These are phyloP conservation scores for Thecaphora frezii DNA, from an alignment of 1,284 basidiomycete genomes.

Conservation along the genomic window DNA sequence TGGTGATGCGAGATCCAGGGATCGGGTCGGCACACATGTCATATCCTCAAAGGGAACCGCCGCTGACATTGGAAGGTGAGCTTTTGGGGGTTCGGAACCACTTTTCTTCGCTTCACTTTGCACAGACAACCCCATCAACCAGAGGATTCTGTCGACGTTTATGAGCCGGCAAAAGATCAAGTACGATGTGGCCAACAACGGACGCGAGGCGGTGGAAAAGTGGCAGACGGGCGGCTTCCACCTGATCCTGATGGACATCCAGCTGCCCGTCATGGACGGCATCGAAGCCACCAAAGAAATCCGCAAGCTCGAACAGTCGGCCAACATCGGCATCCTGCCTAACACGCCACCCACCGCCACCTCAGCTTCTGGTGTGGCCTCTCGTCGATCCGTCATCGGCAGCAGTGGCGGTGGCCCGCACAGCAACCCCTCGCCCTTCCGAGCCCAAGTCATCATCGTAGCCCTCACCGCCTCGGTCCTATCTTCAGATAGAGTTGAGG, in stretches of 20 bases:
- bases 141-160: constrained; percentile 37
- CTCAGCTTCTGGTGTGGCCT: too few relatives aligned
- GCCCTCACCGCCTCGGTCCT: constrained; percentile 92
- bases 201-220: constrained; percentile 35
- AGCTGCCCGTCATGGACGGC: constrained; percentile 51
- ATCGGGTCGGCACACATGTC: too few relatives aligned
- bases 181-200: constrained; percentile 41
- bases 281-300: constrained; percentile 43
- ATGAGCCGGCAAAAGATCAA: constrained; percentile 32
- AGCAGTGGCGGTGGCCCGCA: too few relatives aligned
- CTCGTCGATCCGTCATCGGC: too few relatives aligned
- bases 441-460: constrained; percentile 96
- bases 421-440: constrained; percentile 65
- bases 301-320: constrained; percentile 65
- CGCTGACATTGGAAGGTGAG: too few relatives aligned
- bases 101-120: not conserved
- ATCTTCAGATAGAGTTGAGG: constrained; percentile 88
- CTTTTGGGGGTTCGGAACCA: too few relatives aligned
- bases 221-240: constrained; percentile 25
- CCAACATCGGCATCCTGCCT: constrained; percentile 72
- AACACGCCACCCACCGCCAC: constrained; percentile 63
- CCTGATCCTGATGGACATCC: constrained; percentile 52
- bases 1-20: too few relatives aligned
- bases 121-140: constrained; percentile 61
- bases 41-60: too few relatives aligned